These are phyloP conservation scores for Ophiosphaerella herpotricha DNA, from an alignment of 2,329 filamentous ascomycete species.

Conservation along the genomic window DNA sequence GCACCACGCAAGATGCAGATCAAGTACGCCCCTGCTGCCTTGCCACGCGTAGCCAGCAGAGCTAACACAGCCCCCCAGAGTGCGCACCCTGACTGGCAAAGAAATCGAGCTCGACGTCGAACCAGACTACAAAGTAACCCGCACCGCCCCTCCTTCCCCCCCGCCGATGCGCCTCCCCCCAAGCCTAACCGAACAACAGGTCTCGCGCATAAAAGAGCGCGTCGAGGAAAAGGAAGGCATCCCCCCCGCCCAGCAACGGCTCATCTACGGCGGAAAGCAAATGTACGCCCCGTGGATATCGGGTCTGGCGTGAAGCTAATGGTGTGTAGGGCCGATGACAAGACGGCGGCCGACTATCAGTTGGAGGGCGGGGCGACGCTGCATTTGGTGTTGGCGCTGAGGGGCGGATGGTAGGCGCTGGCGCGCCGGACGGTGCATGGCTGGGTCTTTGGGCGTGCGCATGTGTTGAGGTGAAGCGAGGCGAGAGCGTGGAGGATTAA, in stretches of 20 bases:
- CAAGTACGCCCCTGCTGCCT: constrained; percentile 30
- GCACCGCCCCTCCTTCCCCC: background rate
- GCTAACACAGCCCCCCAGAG: constrained; percentile 58
- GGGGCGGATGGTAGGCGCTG: constrained; percentile 64
- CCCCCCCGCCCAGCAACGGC: constrained; percentile 90
- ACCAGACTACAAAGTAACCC: constrained; percentile 82
- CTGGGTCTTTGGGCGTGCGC: too few species aligned
- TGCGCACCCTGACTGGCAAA: constrained; percentile 96
- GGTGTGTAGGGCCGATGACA: constrained; percentile 82
- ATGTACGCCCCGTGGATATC: constrained; percentile 63
- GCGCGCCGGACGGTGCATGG: too few species aligned
- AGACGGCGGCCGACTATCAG: constrained; percentile 86
- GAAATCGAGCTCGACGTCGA: constrained; percentile 99
- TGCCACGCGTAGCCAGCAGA: too few species aligned
- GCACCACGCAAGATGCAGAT: constrained; percentile 38
- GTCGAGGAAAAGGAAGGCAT: constrained; percentile 99
- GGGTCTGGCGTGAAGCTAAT: constrained; percentile 7
- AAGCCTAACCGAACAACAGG: constrained; percentile 56
- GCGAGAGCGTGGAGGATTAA: too few species aligned
- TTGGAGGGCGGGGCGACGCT: constrained; percentile 92
- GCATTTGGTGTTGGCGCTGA: constrained; percentile 91
- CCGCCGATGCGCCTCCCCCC: background rate
- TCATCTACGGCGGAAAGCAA: constrained; percentile 97
- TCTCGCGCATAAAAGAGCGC: constrained; percentile 96
- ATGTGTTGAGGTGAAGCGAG: too few species aligned